Conservation (phyloP, 2,329 filamentous ascomycete genomes). For the Paramyrothecium sp. region DNA sequence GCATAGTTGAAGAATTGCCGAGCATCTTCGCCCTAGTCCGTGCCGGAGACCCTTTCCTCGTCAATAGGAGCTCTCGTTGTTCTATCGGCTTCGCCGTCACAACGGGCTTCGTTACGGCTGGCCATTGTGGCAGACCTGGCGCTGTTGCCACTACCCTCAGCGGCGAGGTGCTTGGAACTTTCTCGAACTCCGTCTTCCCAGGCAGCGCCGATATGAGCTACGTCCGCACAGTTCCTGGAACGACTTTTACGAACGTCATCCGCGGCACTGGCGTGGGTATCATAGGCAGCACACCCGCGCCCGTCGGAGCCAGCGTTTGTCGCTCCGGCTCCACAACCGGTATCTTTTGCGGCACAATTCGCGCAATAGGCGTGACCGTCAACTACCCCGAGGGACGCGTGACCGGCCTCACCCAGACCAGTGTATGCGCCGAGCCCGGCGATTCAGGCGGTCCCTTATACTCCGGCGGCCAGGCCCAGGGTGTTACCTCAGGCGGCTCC, state of each 20-base stretch:
- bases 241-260: constrained; percentile 2
- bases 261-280: neutral
- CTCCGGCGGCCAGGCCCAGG: constrained; percentile 38
- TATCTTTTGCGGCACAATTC: constrained; percentile 4
- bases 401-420: constrained; percentile 37
- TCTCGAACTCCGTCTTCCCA: constrained; percentile 7
- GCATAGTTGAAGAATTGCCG: constrained; percentile 5
- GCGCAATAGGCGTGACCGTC: constrained; percentile 1
- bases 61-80: constrained; percentile 7
- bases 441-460: constrained; percentile 40
- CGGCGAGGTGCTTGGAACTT: constrained; percentile 3
- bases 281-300: constrained; percentile 3
- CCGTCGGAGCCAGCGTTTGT: constrained; percentile 8
- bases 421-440: constrained; percentile 38
- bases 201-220: constrained; percentile 4
- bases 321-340: constrained; percentile 7
- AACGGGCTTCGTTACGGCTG: constrained; percentile 7
- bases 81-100: constrained; percentile 9
- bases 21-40: constrained; percentile 1
- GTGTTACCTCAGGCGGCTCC: constrained; percentile 38
- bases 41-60: constrained; percentile 9
- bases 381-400: constrained; percentile 34
- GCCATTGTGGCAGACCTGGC: constrained; percentile 7
- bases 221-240: neutral
- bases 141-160: neutral